These are phyloP conservation scores for Bipolaris oryzae DNA, from an alignment of 2,329 filamentous ascomycete species.

Conservation along the genomic window DNA sequence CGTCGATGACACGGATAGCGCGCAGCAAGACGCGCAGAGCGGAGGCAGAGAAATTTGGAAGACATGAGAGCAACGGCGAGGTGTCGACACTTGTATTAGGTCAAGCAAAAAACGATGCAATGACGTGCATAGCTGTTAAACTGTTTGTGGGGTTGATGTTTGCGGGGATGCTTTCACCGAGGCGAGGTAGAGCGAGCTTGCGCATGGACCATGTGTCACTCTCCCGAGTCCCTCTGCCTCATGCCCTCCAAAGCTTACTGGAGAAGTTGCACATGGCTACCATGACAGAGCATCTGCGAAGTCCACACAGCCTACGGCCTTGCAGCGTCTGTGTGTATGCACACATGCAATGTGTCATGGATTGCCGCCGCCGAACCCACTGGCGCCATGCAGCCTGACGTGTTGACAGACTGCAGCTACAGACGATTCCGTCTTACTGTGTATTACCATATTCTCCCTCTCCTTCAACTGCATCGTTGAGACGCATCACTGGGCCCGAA, in stretches of 20 bases:
- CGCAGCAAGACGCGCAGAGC: constrained; percentile 44
- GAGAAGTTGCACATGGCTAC: not conserved
- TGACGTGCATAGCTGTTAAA: constrained; percentile 18
- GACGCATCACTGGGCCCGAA: not conserved
- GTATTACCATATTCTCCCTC: not conserved
- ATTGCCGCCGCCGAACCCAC: not conserved
- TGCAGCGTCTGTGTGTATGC: no score
- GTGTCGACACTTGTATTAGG: not conserved
- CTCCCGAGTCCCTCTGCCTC: not conserved
- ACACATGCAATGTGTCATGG: not conserved
- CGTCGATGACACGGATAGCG: constrained; percentile 39
- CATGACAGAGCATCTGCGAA: not conserved
- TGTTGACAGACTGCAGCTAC: not conserved
- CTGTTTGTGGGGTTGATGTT: constrained; percentile 20
- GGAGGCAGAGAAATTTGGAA: constrained; percentile 39
- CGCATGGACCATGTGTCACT: constrained; percentile 15
- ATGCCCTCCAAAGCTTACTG: constrained; percentile 1
- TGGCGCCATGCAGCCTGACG: not conserved
- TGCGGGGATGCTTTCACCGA: constrained; percentile 23
- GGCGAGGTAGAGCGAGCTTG: constrained; percentile 13
- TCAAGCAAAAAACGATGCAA: constrained; percentile 1
- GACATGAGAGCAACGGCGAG: constrained; percentile 28
- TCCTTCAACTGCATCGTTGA: not conserved
- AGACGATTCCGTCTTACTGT: not conserved
- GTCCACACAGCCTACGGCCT: not conserved